Evolutionary conservation across 768 basidiomycete genomes (phyloP).

Genomic region (Leccinum uliginosum): DNA sequence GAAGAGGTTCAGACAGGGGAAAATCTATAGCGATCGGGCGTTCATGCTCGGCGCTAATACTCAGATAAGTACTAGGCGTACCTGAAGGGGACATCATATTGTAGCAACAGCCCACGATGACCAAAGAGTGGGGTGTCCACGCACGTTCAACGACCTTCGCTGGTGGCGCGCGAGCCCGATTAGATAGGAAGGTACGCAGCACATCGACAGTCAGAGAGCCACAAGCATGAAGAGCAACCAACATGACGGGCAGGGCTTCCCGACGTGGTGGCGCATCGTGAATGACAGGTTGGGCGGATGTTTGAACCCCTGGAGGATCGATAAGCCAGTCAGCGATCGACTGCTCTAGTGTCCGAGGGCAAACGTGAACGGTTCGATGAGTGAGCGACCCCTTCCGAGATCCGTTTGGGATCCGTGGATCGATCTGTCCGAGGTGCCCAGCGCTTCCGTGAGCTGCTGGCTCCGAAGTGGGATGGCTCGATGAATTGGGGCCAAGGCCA

Average conservation of each 20-base stretch:
- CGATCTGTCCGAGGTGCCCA: background rate
- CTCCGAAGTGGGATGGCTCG: background rate
- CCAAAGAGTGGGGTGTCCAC: slow-evolving; percentile 52
- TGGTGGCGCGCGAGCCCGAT: slow-evolving; percentile 15
- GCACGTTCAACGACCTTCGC: background rate
- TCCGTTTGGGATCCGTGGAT: background rate
- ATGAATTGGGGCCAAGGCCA: background rate
- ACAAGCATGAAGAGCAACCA: slow-evolving; percentile 73
- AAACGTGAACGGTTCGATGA: slow-evolving; percentile 56
- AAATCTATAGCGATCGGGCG: slow-evolving; percentile 40
- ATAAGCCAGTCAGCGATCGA: slow-evolving; percentile 53
- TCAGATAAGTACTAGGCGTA: slow-evolving; percentile 8
- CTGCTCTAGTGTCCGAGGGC: slow-evolving; percentile 40
- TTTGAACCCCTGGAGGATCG: slow-evolving; percentile 7
- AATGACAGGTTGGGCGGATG: background rate
- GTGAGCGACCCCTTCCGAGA: slow-evolving; percentile 37
- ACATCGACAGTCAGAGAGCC: slow-evolving; percentile 69
- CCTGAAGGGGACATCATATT: slow-evolving; percentile 60
- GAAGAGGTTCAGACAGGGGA: slow-evolving; percentile 41
- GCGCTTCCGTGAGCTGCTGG: background rate
- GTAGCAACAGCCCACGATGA: slow-evolving; percentile 78
- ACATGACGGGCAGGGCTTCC: slow-evolving; percentile 41
- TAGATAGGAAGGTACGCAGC: slow-evolving; percentile 47
- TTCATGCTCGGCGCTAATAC: slow-evolving; percentile 3
- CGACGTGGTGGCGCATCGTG: background rate